Base-by-base conservation (phyloP, 805 yeast species). In the Priceomyces medius region DNA sequence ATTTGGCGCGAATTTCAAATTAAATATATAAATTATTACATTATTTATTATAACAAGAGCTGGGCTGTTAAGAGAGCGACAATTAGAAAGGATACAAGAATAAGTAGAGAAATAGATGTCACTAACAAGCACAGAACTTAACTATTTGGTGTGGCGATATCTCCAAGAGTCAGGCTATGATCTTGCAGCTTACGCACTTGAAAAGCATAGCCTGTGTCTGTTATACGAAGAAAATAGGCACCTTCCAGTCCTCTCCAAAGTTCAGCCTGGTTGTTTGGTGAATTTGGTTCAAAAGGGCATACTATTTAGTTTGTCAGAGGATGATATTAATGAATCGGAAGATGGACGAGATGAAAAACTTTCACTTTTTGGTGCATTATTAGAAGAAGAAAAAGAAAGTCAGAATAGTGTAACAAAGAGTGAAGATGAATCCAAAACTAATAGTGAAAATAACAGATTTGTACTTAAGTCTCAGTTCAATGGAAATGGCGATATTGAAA, bases 141-240 rank as follows among this genome's bases (percentile, higher is more conserved):
- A 91, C 68, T 91, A 91, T 58, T 74, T 93, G 51, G 79, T 91
- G 40, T 93, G 97, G 96, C 68, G 97, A 46, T 93, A 91, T 56
- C 73, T 89, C 28, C 96, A 88, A 56, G 98, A 93, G 59, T 71
- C 83, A 4, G 95, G 95, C 2, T 71, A 74, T 29, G 90, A 86
- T 38, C 72, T 87, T 16, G 73, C 93, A 2, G 89, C 96, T 0
- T 80, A 76, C 54, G 95, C 97, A 0, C 64, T 93, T 20, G 87
- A 85, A 47, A 83, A 85, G 49, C 90, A 86, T 50, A 70, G 91
- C 0, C 66, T 74, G 16, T 82, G 85, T 8, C 71, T 78, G 46
- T 71, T 72, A 16, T 74, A 77, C 45, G 96, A 68, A 40, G 52
- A 55, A 9, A 37, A 81, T 35, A 58, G 59, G 2, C 64, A 66